Conservation (phyloP, 257 asterid genomes). For the Solanum appendiculatum region DNA sequence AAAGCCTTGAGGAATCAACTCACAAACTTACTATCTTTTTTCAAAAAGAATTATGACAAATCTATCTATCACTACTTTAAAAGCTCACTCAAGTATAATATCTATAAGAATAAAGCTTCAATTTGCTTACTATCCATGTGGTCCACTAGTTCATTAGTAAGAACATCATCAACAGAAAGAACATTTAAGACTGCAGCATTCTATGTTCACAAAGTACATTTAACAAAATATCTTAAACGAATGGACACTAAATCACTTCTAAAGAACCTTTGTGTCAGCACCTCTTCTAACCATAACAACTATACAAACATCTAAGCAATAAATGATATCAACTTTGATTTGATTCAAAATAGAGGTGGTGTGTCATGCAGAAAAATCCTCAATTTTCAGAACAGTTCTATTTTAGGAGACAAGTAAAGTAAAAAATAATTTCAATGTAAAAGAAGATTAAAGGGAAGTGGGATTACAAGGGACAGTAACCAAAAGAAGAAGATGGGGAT, state of each 20-base stretch:
- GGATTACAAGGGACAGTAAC: constrained; percentile 80
- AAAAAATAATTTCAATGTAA: background rate
- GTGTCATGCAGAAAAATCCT: background rate
- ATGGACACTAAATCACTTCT: background rate
- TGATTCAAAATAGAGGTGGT: background rate
- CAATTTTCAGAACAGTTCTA: background rate
- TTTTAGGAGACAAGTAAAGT: background rate
- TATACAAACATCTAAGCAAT: background rate
- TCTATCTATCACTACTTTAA: background rate
- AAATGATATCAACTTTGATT: background rate
- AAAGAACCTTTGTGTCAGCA: background rate
- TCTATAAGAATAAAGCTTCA: background rate
- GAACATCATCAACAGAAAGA: too few relatives aligned
- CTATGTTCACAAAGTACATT: background rate
- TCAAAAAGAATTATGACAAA: background rate
- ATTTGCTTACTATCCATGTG: background rate
- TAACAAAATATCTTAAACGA: background rate
- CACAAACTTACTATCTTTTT: background rate
- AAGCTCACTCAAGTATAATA: background rate
- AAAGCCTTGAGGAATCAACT: background rate
- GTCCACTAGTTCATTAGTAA: background rate
- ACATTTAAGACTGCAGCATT: background rate
- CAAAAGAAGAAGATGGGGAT: constrained; percentile 56
- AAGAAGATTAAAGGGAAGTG: background rate
- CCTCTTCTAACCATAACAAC: background rate